Evolutionary conservation across 441 rosid species (phyloP).

Genomic region (Melastoma candidum): DNA sequence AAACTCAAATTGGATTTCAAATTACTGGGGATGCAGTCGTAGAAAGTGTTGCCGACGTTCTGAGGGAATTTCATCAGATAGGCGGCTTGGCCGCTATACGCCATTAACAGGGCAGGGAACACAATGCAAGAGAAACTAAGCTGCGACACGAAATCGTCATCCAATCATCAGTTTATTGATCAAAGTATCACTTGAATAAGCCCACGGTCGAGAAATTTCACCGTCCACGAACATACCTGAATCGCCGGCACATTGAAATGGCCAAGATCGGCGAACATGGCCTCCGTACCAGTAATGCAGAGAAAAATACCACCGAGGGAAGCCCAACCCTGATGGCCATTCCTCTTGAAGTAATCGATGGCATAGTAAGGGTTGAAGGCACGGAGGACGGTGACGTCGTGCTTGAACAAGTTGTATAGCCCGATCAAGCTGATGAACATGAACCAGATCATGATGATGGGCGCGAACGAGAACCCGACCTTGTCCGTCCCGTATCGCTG

Average conservation of each 20-base stretch:
- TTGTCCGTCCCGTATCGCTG: conserved; percentile 69
- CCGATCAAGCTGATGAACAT: conserved; percentile 46
- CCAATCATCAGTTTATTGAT: not conserved
- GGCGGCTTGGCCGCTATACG: conserved; percentile 73
- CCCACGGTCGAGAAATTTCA: too few relatives aligned
- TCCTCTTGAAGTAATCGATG: conserved; percentile 43
- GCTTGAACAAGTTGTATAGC: conserved; percentile 45
- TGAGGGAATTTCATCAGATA: conserved; percentile 40
- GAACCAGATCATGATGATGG: conserved; percentile 55
- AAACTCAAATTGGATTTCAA: not conserved
- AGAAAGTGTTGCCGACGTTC: conserved; percentile 47
- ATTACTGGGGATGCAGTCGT: conserved; percentile 54
- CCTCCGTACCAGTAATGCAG: conserved; percentile 71
- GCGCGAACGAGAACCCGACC: conserved; percentile 62
- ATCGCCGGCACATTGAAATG: conserved; percentile 65
- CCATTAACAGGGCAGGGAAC: conserved; percentile 42
- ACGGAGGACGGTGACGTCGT: conserved; percentile 45
- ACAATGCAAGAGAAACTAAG: conserved; percentile 48
- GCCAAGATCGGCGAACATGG: conserved; percentile 85
- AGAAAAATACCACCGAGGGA: conserved; percentile 66
- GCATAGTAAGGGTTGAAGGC: conserved; percentile 67
- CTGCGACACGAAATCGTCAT: conserved; percentile 21
- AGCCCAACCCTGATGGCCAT: conserved; percentile 42
- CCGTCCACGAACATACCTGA: conserved; percentile 30
- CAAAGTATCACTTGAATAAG: too few relatives aligned